Evolutionary conservation across 2,329 filamentous ascomycete genomes (phyloP), one percentile per base, ranked within the genome.

Genomic region (Cordyceps cicadae): DNA sequence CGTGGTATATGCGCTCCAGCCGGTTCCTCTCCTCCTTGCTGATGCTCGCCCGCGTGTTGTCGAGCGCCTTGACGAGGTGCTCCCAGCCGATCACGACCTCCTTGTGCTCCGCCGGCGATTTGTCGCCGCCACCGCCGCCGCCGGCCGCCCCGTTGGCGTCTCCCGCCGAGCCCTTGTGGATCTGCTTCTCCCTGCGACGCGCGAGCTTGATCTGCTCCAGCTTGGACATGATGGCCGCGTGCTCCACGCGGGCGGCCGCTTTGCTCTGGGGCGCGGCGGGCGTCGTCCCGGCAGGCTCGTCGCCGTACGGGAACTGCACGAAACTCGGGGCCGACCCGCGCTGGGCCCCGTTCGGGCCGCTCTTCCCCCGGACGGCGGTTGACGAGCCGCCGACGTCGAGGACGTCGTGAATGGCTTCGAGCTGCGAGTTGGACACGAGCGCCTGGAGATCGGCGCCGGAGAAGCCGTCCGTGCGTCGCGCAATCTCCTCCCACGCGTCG

Each of bases 371-470:
- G 39, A 54, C 54, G 34, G 64, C 68, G 19, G 67, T 69, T 5
- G 59, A 46, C 29, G 66, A 66, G 5, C 64, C 87, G 84, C 59
- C 85, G 5, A 70, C 68, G 50, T 74, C 87, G 0, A 99, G 82
- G 2, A 95, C 86, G 66, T 97, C 92, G 70, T 99, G 94, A 65
- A 99, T 97, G 32, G 94, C 94, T 76, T 97, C 93, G 6, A 99
- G 82, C 71, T 99, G 94, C 0, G 94, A 92, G 66, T 99, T 99
- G 68, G 96, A 97, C 49, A 97, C 87, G 7, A 99, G 82, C 0
- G 93, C 94, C 72, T 99, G 94, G 3, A 99, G 79, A 75, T 99
- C 94, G 1, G 94, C 94, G 14, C 94, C 94, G 0, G 90, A 94
- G 72, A 95, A 97, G 11, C 94, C 94, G 62, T 94, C 88, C 0